Evolutionary conservation across 129 eudicot species (phyloP).

Genomic region (Ambrosia artemisiifolia): DNA sequence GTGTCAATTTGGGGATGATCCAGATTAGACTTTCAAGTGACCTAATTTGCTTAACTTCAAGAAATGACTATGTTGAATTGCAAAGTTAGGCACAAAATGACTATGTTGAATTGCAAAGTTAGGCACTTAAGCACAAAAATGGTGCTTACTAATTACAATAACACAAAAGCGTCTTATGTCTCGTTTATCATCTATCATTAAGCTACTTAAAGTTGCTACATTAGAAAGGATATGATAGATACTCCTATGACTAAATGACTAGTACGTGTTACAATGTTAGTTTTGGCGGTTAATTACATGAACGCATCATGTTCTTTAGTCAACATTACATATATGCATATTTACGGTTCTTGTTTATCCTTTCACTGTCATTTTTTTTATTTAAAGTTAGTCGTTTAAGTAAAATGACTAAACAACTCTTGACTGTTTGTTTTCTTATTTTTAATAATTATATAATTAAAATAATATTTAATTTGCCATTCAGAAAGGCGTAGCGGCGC

Average conservation of each 20-base stretch:
- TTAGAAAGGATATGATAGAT: background rate
- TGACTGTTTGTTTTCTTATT: too few relatives aligned
- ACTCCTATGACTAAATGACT: slow-evolving; percentile 15
- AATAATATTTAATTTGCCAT: too few relatives aligned
- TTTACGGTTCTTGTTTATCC: too few relatives aligned
- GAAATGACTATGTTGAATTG: slow-evolving; percentile 18
- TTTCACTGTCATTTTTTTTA: too few relatives aligned
- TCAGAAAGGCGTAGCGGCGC: too few relatives aligned
- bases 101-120: slow-evolving; percentile 21
- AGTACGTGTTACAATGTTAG: background rate
- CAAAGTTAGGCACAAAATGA: slow-evolving; percentile 26
- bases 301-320: background rate
- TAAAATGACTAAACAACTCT: too few relatives aligned
- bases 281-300: background rate
- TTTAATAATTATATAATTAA: too few relatives aligned
- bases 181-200: slow-evolving; percentile 4
- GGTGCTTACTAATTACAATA: slow-evolving; percentile 21
- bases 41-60: slow-evolving; percentile 23
- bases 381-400: too few relatives aligned
- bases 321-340: too few relatives aligned
- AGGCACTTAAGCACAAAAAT: slow-evolving; percentile 30
- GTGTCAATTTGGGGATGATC: slow-evolving; percentile 9
- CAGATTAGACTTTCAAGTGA: slow-evolving; percentile 19
- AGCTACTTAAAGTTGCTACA: slow-evolving; percentile 6
- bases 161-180: slow-evolving; percentile 23